Evolutionary conservation across 805 yeast genomes (phyloP), one percentile per base, ranked within the genome.

Genomic region (Starmera dryadoides): DNA sequence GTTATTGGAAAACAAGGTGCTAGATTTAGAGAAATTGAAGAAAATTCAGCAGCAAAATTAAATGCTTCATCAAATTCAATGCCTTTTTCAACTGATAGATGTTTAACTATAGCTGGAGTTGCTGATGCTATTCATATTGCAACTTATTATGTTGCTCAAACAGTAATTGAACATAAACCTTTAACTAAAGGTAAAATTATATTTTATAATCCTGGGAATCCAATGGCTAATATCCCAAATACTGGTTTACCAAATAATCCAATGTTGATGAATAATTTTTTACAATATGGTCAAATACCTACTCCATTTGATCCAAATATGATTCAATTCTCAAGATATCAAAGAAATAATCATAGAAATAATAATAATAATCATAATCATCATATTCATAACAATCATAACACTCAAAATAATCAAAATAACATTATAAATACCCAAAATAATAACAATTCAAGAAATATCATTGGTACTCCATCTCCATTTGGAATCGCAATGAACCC

Each of bases 91-190:
- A 85, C 88, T 14, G 96, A 87, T 56, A 69, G 95, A 42, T 67
- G 83, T 17, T 63, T 87, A 35, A 69, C 78, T 19, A 72, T 86
- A 7, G 66, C 72, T 5, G 95, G 95, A 6, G 91, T 84, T 12
- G 87, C 88, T 1, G 95, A 86, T 62, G 88, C 95, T 2, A 75
- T 87, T 32, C 94, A 85, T 54, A 84, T 86, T 48, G 95, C 95
- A 9, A 68, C 79, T 0, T 85, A 81, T 59, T 82, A 81, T 55
- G 70, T 84, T 40, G 79, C 84, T 1, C 83, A 79, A 56, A 81
- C 84, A 3, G 68, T 81, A 39, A 55, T 78, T 37, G 81, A 78
- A 46, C 81, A 79, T 52, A 72, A 73, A 44, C 47, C 59, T 23
- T 61, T 67, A 39, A 71, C 75, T 46, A 71, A 74, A 50, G 62